phyloP scores from a whole-genome alignment of 768 basidiomycete species.

The Tulasnella sp. region DNA sequence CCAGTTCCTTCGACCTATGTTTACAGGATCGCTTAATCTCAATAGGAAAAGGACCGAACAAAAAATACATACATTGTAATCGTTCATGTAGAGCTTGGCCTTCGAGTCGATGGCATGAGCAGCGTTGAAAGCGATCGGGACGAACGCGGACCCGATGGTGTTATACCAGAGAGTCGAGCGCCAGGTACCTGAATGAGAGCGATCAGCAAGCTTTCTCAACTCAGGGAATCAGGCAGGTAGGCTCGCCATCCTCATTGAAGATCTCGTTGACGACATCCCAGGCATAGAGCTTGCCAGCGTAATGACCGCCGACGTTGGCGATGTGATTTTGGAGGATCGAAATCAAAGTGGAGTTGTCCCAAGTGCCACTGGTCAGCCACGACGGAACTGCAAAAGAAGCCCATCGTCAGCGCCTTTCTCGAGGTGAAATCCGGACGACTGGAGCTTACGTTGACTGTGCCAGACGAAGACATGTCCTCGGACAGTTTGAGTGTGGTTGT shows the following conservation, averaged over 20 bases:
- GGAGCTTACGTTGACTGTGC: conserved; percentile 42
- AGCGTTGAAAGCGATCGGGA: conserved; percentile 34
- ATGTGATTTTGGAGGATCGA: conserved; percentile 39
- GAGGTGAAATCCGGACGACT: conserved; percentile 20
- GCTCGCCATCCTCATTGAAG: conserved; percentile 42
- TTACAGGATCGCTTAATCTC: conserved; percentile 17
- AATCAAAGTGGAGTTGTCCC: conserved; percentile 15
- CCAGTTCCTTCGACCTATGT: conserved; percentile 20
- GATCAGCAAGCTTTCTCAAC: not conserved
- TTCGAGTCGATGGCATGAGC: conserved; percentile 43
- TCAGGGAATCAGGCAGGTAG: not conserved
- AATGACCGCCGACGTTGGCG: conserved; percentile 39
- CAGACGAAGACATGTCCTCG: conserved; percentile 26
- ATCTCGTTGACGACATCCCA: conserved; percentile 49
- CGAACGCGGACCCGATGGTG: conserved; percentile 36
- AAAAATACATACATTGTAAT: conserved; percentile 1
- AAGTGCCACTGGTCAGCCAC: conserved; percentile 1
- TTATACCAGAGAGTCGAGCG: conserved; percentile 43
- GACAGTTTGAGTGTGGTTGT: not conserved
- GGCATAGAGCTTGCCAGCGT: conserved; percentile 40
- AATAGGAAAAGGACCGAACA: not conserved
- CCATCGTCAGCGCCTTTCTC: not conserved
- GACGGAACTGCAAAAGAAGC: not conserved
- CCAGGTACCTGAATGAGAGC: conserved; percentile 20
- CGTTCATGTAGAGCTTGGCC: conserved; percentile 43